These are phyloP conservation scores for Neonectria neomacrospora DNA, from an alignment of 2,329 filamentous ascomycete genomes.

Conservation along the genomic window DNA sequence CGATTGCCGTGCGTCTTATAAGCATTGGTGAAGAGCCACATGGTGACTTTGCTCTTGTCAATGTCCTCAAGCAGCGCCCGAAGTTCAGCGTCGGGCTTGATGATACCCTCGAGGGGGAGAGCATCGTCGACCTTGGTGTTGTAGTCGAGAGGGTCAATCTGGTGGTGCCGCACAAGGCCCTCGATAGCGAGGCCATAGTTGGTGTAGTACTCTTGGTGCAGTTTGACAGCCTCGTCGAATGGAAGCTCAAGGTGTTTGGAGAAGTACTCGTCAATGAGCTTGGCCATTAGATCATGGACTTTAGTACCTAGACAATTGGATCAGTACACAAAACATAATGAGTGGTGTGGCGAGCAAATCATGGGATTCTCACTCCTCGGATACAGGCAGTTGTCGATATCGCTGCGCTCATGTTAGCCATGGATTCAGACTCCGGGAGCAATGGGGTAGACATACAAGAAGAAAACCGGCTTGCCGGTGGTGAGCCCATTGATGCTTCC, in stretches of 20 bases:
- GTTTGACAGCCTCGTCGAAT: constrained; percentile 80
- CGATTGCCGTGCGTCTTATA: constrained; percentile 88
- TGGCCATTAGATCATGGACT: constrained; percentile 89
- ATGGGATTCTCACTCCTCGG: constrained; percentile 74
- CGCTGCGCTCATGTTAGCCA: constrained; percentile 66
- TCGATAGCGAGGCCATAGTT: constrained; percentile 98
- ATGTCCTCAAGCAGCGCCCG: constrained; percentile 83
- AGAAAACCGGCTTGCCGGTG: constrained; percentile 54
- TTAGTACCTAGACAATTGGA: constrained; percentile 67
- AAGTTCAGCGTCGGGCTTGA: constrained; percentile 81
- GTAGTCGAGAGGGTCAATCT: constrained; percentile 95
- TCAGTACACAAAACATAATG: constrained; percentile 21
- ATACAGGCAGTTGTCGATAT: constrained; percentile 99
- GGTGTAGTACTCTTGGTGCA: constrained; percentile 93
- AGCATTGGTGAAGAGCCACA: constrained; percentile 97
- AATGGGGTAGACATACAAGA: constrained; percentile 51
- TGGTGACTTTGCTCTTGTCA: constrained; percentile 82
- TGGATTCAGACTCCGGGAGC: background rate
- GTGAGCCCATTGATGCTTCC: constrained; percentile 49
- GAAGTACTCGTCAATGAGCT: constrained; percentile 77
- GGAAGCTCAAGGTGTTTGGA: constrained; percentile 77
- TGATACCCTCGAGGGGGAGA: constrained; percentile 84
- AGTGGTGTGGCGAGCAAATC: background rate
- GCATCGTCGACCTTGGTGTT: constrained; percentile 96
- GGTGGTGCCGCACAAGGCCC: constrained; percentile 90